Conservation (phyloP, 108 stramenopile species). For the Cyclotella atomus region DNA sequence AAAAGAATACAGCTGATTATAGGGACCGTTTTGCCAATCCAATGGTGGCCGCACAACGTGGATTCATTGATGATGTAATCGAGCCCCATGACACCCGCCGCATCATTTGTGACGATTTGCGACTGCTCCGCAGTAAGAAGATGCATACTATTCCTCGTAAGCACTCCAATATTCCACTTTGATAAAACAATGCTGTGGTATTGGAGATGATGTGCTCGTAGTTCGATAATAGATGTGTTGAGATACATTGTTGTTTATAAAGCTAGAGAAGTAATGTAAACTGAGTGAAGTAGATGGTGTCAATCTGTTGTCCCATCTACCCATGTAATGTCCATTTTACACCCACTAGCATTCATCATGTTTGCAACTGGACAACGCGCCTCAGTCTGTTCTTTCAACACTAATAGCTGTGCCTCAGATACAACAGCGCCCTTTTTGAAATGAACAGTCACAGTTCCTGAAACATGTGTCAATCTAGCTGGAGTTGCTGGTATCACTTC, state of each 20-base stretch:
- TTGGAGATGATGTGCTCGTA: too few relatives aligned
- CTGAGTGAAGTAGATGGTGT: too few relatives aligned
- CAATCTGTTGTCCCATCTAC: conserved; percentile 36
- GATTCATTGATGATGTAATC: conserved; percentile 96
- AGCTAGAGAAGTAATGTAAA: too few relatives aligned
- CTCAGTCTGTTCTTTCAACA: conserved; percentile 76
- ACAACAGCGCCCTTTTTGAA: conserved; percentile 26
- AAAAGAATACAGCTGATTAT: conserved; percentile 93
- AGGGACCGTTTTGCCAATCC: conserved; percentile 93
- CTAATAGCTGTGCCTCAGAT: conserved; percentile 45
- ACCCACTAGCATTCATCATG: conserved; percentile 81
- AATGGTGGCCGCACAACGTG: conserved; percentile 94
- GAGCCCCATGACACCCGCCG: conserved; percentile 92
- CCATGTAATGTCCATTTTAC: conserved; percentile 75
- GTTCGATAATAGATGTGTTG: background rate
- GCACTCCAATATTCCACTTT: conserved; percentile 97
- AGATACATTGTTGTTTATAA: background rate
- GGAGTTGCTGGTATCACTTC: conserved; percentile 52
- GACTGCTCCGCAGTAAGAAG: conserved; percentile 88
- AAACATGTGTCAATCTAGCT: conserved; percentile 48
- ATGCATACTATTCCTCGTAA: conserved; percentile 81
- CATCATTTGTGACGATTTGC: conserved; percentile 93
- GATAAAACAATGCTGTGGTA: conserved; percentile 37
- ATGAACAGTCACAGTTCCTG: conserved; percentile 55
- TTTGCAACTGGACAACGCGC: conserved; percentile 81